phyloP scores from a whole-genome alignment of 164 flowering plant genomes.

The Berberis thunbergii region DNA sequence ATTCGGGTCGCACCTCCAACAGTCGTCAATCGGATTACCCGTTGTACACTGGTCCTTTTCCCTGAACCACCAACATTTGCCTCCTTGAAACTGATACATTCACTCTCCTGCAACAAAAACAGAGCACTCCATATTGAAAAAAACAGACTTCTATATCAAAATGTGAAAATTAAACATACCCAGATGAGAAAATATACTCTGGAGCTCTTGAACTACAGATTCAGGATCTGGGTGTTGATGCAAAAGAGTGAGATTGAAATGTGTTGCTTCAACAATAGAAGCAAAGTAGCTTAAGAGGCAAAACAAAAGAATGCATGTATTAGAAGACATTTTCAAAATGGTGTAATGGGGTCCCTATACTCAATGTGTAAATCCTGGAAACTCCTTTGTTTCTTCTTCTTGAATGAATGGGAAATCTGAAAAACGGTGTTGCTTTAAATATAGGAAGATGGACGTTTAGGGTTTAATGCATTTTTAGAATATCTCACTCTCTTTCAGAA shows the following conservation, averaged over 20 bases:
- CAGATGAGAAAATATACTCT: background rate
- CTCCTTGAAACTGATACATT: slow-evolving; percentile 36
- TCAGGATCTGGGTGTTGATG: slow-evolving; percentile 10
- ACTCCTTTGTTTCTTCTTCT: background rate
- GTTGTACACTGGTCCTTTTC: slow-evolving; percentile 28
- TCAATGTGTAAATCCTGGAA: background rate
- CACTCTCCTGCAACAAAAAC: slow-evolving; percentile 31
- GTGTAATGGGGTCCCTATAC: background rate
- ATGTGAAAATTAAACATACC: background rate
- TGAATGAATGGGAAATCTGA: background rate
- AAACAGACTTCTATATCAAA: background rate
- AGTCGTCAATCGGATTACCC: slow-evolving; percentile 73
- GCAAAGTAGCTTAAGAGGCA: background rate
- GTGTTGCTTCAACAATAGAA: background rate
- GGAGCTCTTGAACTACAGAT: slow-evolving; percentile 6
- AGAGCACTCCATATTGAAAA: background rate
- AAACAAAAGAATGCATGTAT: background rate
- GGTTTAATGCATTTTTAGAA: background rate
- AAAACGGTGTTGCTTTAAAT: background rate
- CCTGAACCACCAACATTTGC: slow-evolving; percentile 9
- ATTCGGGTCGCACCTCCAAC: slow-evolving; percentile 70
- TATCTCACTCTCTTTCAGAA: background rate
- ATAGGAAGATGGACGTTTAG: background rate
- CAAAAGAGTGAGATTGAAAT: slow-evolving; percentile 3
- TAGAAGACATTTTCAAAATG: background rate